Percentiles rank a stretch among this genome's conserved stretches.
Conservation (phyloP, 2,329 filamentous ascomycete species). For the Zymoseptoria ardabiliae region DNA sequence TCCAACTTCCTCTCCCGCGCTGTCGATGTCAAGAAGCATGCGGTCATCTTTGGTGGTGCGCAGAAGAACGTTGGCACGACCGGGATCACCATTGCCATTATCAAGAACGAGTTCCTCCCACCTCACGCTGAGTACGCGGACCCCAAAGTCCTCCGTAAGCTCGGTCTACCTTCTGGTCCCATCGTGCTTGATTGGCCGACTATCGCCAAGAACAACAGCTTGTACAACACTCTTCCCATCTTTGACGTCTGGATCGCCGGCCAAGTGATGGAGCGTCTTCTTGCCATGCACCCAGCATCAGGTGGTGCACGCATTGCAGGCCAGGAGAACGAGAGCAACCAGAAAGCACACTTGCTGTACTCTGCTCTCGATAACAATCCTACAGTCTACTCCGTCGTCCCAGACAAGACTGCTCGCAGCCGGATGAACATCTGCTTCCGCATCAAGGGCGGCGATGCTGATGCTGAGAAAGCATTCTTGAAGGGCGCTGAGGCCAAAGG, state of each 20-base stretch:
- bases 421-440: constrained; percentile 85
- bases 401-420: constrained; percentile 66
- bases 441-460: constrained; percentile 16
- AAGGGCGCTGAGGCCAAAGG: constrained; percentile 60
- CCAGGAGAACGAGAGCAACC: constrained; percentile 64
- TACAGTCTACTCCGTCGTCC: constrained; percentile 69
- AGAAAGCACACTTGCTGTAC: constrained; percentile 75
- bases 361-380: constrained; percentile 65
- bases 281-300: constrained; percentile 46
- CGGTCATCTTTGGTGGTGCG: constrained; percentile 78
- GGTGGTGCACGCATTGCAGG: constrained; percentile 60
- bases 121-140: constrained; percentile 59
- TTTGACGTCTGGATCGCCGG: constrained; percentile 90
- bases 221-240: constrained; percentile 94
- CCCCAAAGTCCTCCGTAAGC: constrained; percentile 60
- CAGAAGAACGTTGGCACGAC: constrained; percentile 90
- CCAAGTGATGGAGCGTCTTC: constrained; percentile 73
- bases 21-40: constrained; percentile 72
- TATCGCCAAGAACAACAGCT: constrained; percentile 83
- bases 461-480: constrained; percentile 78
- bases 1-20: constrained; percentile 84
- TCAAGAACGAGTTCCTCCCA: constrained; percentile 73
- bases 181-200: constrained; percentile 76
- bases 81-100: constrained; percentile 77
- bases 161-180: constrained; percentile 71